Conservation (phyloP, 805 yeast genomes). For the Suhomyces canberraensis region DNA sequence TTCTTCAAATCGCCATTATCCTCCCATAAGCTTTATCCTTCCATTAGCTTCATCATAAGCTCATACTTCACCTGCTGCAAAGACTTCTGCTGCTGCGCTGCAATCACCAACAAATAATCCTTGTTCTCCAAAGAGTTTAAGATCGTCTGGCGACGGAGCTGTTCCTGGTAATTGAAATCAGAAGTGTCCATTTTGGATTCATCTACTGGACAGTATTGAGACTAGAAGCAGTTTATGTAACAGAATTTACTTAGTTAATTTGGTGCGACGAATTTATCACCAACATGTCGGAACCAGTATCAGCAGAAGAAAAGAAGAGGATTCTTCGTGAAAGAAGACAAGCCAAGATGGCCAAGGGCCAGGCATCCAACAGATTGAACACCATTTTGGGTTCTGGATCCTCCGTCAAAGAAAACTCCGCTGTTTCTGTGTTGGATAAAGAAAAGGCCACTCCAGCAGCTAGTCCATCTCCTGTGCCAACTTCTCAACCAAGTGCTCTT, state of each 20-base stretch:
- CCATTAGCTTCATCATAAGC: slow-evolving; percentile 25
- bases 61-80: slow-evolving; percentile 44
- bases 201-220: neutral
- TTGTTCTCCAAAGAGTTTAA: slow-evolving; percentile 38
- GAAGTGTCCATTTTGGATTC: neutral
- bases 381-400: slow-evolving; percentile 39
- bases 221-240: no score
- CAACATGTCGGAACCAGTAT: slow-evolving; percentile 41
- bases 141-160: slow-evolving; percentile 27
- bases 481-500: neutral
- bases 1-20: no score
- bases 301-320: slow-evolving; percentile 57
- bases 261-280: no score
- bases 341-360: slow-evolving; percentile 57
- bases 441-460: slow-evolving; percentile 2
- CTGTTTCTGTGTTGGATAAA: slow-evolving; percentile 35
- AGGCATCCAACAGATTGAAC: slow-evolving; percentile 52
- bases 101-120: slow-evolving; percentile 36
- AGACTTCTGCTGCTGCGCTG: slow-evolving; percentile 40
- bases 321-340: slow-evolving; percentile 62
- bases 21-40: slow-evolving; percentile 9
- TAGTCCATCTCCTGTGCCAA: neutral
- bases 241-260: no score
- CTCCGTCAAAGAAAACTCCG: slow-evolving; percentile 29
- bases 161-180: slow-evolving; percentile 10